A percentile compares a stretch with the other conserved stretches of the same genome.
phyloP scores from a whole-genome alignment of 2,329 filamentous ascomycete genomes.

The Diaporthe vexans region DNA sequence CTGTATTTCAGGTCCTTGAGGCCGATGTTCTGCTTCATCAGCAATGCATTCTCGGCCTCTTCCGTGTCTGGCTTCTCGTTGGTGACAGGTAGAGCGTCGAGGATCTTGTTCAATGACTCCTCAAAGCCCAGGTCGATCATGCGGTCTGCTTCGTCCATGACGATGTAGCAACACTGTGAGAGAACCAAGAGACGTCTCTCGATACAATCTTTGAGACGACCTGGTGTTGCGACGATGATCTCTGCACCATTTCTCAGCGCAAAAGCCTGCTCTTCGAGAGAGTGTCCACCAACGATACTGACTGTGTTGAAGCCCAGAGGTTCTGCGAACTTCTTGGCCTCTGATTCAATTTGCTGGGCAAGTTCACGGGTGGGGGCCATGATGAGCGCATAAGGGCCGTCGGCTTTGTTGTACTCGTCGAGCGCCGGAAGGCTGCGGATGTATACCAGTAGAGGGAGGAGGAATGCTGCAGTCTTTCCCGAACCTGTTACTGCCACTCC shows the following conservation, averaged over 20 bases:
- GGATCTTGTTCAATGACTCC: slow-evolving; percentile 96
- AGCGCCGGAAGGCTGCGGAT: slow-evolving; percentile 91
- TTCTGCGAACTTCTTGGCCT: slow-evolving; percentile 91
- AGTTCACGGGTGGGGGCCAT: slow-evolving; percentile 96
- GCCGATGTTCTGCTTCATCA: slow-evolving; percentile 86
- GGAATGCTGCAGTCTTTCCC: slow-evolving; percentile 96
- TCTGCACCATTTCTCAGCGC: slow-evolving; percentile 93
- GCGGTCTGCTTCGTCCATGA: slow-evolving; percentile 99
- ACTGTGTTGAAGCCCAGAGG: slow-evolving; percentile 95
- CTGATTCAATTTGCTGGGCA: slow-evolving; percentile 96
- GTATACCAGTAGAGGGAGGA: slow-evolving; percentile 92
- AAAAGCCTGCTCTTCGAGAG: slow-evolving; percentile 92
- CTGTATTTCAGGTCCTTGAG: slow-evolving; percentile 82
- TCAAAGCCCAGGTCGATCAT: slow-evolving; percentile 99
- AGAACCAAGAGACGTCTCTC: slow-evolving; percentile 92
- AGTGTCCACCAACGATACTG: slow-evolving; percentile 97
- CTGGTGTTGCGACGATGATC: slow-evolving; percentile 98
- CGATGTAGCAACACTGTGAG: slow-evolving; percentile 96
- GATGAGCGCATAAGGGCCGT: slow-evolving; percentile 97
- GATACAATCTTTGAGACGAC: slow-evolving; percentile 96
- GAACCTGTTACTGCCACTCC: slow-evolving; percentile 98
- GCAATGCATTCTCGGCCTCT: slow-evolving; percentile 85
- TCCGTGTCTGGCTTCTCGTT: slow-evolving; percentile 98
- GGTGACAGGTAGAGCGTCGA: slow-evolving; percentile 89
- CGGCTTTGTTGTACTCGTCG: slow-evolving; percentile 88